phyloP scores from a whole-genome alignment of 768 basidiomycete species.

The Termitomyces sp. region DNA sequence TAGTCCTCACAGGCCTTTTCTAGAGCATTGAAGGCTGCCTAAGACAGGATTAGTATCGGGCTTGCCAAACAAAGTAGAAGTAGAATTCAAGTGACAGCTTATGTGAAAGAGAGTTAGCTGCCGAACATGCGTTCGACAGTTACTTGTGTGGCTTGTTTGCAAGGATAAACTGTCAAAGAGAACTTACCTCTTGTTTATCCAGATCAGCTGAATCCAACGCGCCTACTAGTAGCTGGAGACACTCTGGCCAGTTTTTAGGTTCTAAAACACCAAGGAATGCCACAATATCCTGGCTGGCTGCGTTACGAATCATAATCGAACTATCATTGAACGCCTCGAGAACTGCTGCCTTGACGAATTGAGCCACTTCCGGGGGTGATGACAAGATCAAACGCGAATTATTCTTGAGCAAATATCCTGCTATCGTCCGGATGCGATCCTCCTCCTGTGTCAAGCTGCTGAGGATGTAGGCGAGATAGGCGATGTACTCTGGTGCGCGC shows the following conservation, averaged over 20 bases:
- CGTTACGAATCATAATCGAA: constrained; percentile 86
- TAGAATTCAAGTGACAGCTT: neutral
- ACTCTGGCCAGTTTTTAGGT: constrained; percentile 94
- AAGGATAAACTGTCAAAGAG: neutral
- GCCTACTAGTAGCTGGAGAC: constrained; percentile 77
- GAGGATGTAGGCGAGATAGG: constrained; percentile 93
- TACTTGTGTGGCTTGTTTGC: neutral
- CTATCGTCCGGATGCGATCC: constrained; percentile 91
- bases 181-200: constrained; percentile 80
- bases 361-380: constrained; percentile 57
- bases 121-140: neutral
- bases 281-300: constrained; percentile 90
- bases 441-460: constrained; percentile 76
- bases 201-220: constrained; percentile 72
- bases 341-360: constrained; percentile 70
- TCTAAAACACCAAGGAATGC: constrained; percentile 84
- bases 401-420: constrained; percentile 96
- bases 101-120: neutral
- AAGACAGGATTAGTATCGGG: constrained; percentile 6
- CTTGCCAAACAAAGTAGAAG: constrained; percentile 6
- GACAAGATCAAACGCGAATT: constrained; percentile 76
- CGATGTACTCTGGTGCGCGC: constrained; percentile 88
- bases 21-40: constrained; percentile 91
- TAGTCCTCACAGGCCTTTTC: constrained; percentile 97
- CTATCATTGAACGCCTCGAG: constrained; percentile 78